Evolutionary conservation across 257 asterid species (phyloP).

Genomic region (Ophiorrhiza pumila): DNA sequence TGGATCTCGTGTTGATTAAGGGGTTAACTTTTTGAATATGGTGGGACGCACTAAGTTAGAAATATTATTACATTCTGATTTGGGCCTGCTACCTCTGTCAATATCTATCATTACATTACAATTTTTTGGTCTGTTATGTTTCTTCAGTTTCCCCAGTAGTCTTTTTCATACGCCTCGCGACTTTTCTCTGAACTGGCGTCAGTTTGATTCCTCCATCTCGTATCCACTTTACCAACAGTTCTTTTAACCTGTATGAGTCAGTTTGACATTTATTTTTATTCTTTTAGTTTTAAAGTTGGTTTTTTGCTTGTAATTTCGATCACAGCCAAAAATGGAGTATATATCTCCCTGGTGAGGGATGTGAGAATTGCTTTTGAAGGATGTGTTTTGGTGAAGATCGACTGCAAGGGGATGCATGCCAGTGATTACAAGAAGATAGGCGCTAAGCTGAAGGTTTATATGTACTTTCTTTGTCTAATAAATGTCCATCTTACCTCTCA

Average conservation of each 20-base stretch:
- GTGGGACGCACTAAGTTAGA: not conserved
- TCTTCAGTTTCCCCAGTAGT: not conserved
- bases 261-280: not conserved
- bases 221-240: not conserved
- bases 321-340: slow-evolving; percentile 85
- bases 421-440: slow-evolving; percentile 96
- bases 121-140: not conserved
- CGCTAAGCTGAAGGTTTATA: slow-evolving; percentile 80
- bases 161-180: not conserved
- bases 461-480: slow-evolving; percentile 6
- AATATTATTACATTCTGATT: not conserved
- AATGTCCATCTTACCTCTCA: not conserved
- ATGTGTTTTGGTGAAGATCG: slow-evolving; percentile 71
- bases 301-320: not conserved
- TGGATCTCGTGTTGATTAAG: not conserved
- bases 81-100: not conserved
- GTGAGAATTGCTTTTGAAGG: slow-evolving; percentile 94
- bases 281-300: not conserved
- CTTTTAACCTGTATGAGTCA: not conserved
- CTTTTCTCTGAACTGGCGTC: no score
- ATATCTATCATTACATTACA: not conserved
- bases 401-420: slow-evolving; percentile 87
- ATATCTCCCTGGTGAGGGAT: slow-evolving; percentile 65
- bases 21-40: not conserved
- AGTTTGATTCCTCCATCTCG: not conserved